phyloP scores from a whole-genome alignment of 2,329 filamentous ascomycete genomes.

The Epichloe coenophiala region DNA sequence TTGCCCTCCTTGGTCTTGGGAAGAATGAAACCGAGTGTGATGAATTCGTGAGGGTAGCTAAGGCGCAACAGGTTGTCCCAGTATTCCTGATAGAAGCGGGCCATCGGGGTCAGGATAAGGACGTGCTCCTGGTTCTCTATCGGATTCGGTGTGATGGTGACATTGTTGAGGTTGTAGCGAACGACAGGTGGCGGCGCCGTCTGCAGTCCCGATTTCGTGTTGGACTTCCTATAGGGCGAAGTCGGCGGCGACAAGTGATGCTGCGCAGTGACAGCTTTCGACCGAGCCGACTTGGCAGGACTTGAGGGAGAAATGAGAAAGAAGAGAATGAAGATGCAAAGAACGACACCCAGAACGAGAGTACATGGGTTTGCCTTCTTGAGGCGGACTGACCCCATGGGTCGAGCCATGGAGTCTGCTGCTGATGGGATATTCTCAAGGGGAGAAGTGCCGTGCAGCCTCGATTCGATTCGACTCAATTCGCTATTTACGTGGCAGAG shows the following conservation, averaged over 20 bases:
- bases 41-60: slow-evolving; percentile 82
- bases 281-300: slow-evolving; percentile 28
- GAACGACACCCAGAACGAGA: slow-evolving; percentile 54
- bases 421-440: neutral
- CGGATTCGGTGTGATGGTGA: slow-evolving; percentile 69
- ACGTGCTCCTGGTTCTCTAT: slow-evolving; percentile 71
- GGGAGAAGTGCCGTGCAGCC: neutral
- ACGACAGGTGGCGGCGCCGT: slow-evolving; percentile 63
- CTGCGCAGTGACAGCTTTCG: slow-evolving; percentile 32
- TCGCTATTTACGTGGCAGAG: slow-evolving; percentile 4
- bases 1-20: slow-evolving; percentile 91
- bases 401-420: slow-evolving; percentile 34
- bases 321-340: slow-evolving; percentile 59
- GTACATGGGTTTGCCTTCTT: slow-evolving; percentile 71
- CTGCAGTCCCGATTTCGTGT: slow-evolving; percentile 16
- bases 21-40: slow-evolving; percentile 90
- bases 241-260: slow-evolving; percentile 31
- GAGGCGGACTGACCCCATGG: slow-evolving; percentile 54
- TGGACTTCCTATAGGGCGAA: slow-evolving; percentile 29
- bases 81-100: slow-evolving; percentile 85
- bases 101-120: slow-evolving; percentile 84
- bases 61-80: slow-evolving; percentile 86
- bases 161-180: slow-evolving; percentile 89
- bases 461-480: neutral
- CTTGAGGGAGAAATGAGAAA: slow-evolving; percentile 45